Evolutionary conservation across 441 rosid species (phyloP).

Genomic region (Gossypium davidsonii): DNA sequence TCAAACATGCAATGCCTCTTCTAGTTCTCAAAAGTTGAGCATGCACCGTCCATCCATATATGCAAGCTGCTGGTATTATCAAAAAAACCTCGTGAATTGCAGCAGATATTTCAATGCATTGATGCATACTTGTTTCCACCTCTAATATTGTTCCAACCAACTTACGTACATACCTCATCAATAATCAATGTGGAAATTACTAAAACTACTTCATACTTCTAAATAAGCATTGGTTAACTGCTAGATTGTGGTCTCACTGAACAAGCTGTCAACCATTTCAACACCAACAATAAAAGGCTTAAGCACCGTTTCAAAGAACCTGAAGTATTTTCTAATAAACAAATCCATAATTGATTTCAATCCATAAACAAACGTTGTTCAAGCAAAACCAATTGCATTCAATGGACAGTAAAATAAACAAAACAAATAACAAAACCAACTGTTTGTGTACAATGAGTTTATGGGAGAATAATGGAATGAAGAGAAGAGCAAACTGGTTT

Average conservation of each 20-base stretch:
- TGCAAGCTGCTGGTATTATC: not conserved
- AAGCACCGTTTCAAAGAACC: not conserved
- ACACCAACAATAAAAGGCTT: not conserved
- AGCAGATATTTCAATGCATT: slow-evolving; percentile 6
- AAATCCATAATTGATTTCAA: not conserved
- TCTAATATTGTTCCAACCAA: slow-evolving; percentile 2
- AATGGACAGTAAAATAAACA: slow-evolving; percentile 10
- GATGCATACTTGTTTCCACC: slow-evolving; percentile 1
- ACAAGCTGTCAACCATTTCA: not conserved
- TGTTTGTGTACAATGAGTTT: not conserved
- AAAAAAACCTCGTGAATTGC: not conserved
- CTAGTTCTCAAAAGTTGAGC: slow-evolving; percentile 1
- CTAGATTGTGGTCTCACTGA: not conserved
- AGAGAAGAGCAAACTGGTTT: slow-evolving; percentile 13
- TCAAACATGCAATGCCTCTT: slow-evolving; percentile 2
- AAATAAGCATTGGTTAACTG: not conserved
- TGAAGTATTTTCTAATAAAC: not conserved
- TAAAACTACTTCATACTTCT: not conserved
- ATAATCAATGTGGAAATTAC: not conserved
- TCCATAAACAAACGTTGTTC: not conserved
- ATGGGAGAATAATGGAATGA: not conserved
- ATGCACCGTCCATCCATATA: not conserved
- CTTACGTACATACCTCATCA: not conserved
- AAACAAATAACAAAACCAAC: slow-evolving; percentile 2
- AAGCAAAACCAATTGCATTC: slow-evolving; percentile 4